Evolutionary conservation across 2,329 filamentous ascomycete genomes (phyloP).

Genomic region (Trichoderma oligosporum): DNA sequence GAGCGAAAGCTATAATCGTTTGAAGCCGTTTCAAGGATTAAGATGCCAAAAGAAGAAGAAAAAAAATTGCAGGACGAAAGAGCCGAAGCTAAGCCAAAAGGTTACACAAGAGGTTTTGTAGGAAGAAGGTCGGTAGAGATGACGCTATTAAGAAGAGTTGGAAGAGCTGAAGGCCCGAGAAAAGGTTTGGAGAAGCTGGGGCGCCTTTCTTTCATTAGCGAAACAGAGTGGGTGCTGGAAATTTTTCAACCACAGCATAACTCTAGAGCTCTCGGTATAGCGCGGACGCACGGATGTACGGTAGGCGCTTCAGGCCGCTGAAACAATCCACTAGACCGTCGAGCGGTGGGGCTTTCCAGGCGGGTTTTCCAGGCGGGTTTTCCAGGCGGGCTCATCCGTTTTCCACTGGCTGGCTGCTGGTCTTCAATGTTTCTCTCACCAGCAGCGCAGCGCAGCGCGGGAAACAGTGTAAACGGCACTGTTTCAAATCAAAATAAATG

Average conservation of each 20-base stretch:
- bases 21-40: background rate
- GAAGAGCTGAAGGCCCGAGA: slow-evolving; percentile 10
- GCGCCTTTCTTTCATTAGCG: background rate
- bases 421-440: no score
- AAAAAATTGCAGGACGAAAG: background rate
- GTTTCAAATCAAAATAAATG: background rate
- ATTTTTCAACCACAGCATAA: slow-evolving; percentile 16
- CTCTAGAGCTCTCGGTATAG: slow-evolving; percentile 15
- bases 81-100: background rate
- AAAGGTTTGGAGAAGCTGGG: background rate
- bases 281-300: slow-evolving; percentile 16
- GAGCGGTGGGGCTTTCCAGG: slow-evolving; percentile 8
- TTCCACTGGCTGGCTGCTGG: background rate
- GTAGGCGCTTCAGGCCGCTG: slow-evolving; percentile 10
- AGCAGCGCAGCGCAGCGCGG: no score
- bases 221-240: slow-evolving; percentile 12
- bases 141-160: slow-evolving; percentile 16
- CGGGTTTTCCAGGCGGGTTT: slow-evolving; percentile 10
- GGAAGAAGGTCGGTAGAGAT: slow-evolving; percentile 13
- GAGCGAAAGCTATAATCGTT: background rate
- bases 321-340: slow-evolving; percentile 13
- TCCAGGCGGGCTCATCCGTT: slow-evolving; percentile 9
- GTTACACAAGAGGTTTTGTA: slow-evolving; percentile 1
- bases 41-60: background rate
- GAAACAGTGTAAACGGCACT: background rate